Conservation (phyloP, 2,329 filamentous ascomycete species). For the Ceratocystis alfenasii region DNA sequence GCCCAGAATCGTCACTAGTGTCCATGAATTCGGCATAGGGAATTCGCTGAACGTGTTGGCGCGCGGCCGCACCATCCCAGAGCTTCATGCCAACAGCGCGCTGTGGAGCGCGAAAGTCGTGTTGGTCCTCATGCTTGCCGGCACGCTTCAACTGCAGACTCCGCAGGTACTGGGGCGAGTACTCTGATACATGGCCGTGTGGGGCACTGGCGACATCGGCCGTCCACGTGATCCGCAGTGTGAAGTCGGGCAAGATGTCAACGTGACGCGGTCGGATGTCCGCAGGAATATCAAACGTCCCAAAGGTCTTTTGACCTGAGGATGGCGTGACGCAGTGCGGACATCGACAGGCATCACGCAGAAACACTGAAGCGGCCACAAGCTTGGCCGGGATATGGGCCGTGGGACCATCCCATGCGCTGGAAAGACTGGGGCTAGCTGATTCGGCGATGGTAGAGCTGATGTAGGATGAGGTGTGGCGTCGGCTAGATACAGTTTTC, state of each 20-base stretch:
- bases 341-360: slow-evolving; percentile 47
- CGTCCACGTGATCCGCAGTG: slow-evolving; percentile 49
- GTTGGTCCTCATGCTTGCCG: background rate
- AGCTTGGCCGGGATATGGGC: slow-evolving; percentile 13
- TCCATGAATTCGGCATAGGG: slow-evolving; percentile 62
- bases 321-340: slow-evolving; percentile 40
- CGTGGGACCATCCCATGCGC: slow-evolving; percentile 4
- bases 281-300: slow-evolving; percentile 33
- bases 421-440: slow-evolving; percentile 1
- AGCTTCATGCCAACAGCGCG: slow-evolving; percentile 27
- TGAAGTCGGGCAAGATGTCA: slow-evolving; percentile 30
- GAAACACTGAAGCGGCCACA: slow-evolving; percentile 24
- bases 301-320: slow-evolving; percentile 48
- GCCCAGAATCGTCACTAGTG: slow-evolving; percentile 34
- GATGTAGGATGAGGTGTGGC: background rate
- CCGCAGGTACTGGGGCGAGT: slow-evolving; percentile 27
- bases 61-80: slow-evolving; percentile 34
- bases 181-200: slow-evolving; percentile 31
- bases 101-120: slow-evolving; percentile 23
- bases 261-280: slow-evolving; percentile 29
- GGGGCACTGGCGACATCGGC: slow-evolving; percentile 31
- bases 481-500: background rate
- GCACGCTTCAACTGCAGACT: slow-evolving; percentile 19
- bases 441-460: background rate
- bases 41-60: slow-evolving; percentile 42